Base-by-base conservation (phyloP, 2,329 filamentous ascomycete genomes). In the Aspergillus amoenus region DNA sequence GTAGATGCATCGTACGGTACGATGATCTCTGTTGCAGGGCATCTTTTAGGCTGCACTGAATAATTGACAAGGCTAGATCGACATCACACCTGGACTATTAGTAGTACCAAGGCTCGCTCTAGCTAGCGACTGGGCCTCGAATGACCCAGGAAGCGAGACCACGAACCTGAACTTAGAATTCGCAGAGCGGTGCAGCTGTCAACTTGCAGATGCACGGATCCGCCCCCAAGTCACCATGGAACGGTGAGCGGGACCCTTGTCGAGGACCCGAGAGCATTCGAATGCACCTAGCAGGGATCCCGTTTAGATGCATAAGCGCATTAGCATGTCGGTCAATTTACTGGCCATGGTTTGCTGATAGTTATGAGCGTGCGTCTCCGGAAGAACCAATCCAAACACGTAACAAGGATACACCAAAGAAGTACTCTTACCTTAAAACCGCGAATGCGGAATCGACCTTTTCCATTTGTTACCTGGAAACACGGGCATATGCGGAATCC, bases 381-480 rank as follows among this genome's bases (percentile, higher is more conserved):
- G 17, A 54, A 37, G 24, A 60, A 56, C 69, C 70, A 71, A 73
- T 73, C 66, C 61, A 44, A 56, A 51, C 49, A 18, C 49, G 52
- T 43, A 58, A 44, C 51, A 52, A 51, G 34, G 53, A 53, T 45
- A 59, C 60, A 55, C 27, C 61, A 59, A 56, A 59, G 55, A 60
- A 52, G 66, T 58, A 54, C 60, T 66, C 63, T 61, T 49, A 66
- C 64, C 63, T 64, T 68, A 64, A 63, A 67, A 56, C 60, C 58
- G 62, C 61, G 52, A 64, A 61, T 51, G 52, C 57, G 42, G 41
- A 56, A 56, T 57, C 61, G 34, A 52, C 55, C 42, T 56, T 56
- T 68, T 66, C 66, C 59, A 75, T 75, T 74, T 71, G 72, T 70
- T 64, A 61, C 68, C 58, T 61, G 57, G 61, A 56, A 65, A 57